Percentiles rank a stretch among this genome's conserved stretches.
These are phyloP conservation scores for Rutstroemia sydowiana DNA, from an alignment of 2,329 filamentous ascomycete genomes.

Conservation along the genomic window DNA sequence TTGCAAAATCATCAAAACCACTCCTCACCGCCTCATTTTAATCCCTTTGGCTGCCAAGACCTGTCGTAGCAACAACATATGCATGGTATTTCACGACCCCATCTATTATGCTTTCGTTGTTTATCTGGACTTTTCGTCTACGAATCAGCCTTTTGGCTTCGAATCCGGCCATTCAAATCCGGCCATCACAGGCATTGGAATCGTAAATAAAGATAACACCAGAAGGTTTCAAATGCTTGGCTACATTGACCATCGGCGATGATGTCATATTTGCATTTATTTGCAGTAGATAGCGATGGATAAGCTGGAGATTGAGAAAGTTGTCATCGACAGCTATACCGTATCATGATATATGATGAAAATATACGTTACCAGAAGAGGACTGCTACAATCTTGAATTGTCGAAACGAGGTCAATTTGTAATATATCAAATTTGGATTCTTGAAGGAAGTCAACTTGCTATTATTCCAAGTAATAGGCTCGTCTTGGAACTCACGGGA, in stretches of 20 bases:
- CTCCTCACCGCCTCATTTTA: slow-evolving; percentile 42
- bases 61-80: slow-evolving; percentile 45
- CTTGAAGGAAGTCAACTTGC: slow-evolving; percentile 35
- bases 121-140: not conserved
- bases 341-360: no score
- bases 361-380: slow-evolving; percentile 32
- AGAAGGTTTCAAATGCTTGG: slow-evolving; percentile 24
- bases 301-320: slow-evolving; percentile 32
- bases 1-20: slow-evolving; percentile 48
- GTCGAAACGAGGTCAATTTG: slow-evolving; percentile 18
- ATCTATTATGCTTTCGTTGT: not conserved
- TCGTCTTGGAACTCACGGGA: slow-evolving; percentile 33
- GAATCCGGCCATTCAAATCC: slow-evolving; percentile 43
- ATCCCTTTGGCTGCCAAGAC: slow-evolving; percentile 40
- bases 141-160: slow-evolving; percentile 42
- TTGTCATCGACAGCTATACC: slow-evolving; percentile 36
- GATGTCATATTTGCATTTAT: slow-evolving; percentile 26
- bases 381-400: slow-evolving; percentile 44
- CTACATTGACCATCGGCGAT: slow-evolving; percentile 31
- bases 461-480: slow-evolving; percentile 50
- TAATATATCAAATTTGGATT: not conserved
- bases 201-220: slow-evolving; percentile 44
- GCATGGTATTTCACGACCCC: slow-evolving; percentile 17
- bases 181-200: slow-evolving; percentile 48
- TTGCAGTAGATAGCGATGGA: slow-evolving; percentile 25